Conservation (phyloP, 805 yeast genomes). For the Candida ponderosae region DNA sequence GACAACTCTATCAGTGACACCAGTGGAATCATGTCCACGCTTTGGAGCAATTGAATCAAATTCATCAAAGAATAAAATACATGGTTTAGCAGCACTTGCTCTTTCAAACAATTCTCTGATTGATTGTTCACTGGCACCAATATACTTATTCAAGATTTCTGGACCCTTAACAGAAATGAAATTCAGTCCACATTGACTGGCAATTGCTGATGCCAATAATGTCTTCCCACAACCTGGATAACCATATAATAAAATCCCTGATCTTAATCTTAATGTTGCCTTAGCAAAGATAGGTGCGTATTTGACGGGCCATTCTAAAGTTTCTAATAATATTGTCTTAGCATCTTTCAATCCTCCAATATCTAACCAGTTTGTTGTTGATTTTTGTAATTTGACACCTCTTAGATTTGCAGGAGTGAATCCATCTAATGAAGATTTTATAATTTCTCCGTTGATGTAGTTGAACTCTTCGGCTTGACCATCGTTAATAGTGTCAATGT, state of each 20-base stretch:
- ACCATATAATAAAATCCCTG: conserved; percentile 87
- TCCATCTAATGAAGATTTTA: conserved; percentile 44
- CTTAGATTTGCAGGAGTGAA: conserved; percentile 77
- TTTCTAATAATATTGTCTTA: conserved; percentile 70
- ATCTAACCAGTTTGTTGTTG: conserved; percentile 69
- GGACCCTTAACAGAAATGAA: conserved; percentile 95
- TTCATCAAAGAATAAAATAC: conserved; percentile 88
- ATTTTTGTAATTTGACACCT: conserved; percentile 80
- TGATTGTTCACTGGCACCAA: conserved; percentile 95
- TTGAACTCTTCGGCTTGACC: background rate
- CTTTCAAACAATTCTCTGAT: conserved; percentile 89
- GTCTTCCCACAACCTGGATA: conserved; percentile 99
- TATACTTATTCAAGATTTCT: conserved; percentile 87
- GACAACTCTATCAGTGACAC: conserved; percentile 96
- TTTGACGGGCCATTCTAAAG: conserved; percentile 95
- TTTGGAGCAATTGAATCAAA: conserved; percentile 97
- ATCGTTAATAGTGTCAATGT: conserved; percentile 6
- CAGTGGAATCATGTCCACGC: conserved; percentile 96
- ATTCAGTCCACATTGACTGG: conserved; percentile 88
- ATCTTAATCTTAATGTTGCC: conserved; percentile 80
- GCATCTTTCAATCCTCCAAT: conserved; percentile 84
- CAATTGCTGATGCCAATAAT: conserved; percentile 84
- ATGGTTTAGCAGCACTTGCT: conserved; percentile 92
- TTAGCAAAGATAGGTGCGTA: conserved; percentile 91
- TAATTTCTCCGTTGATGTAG: conserved; percentile 1